phyloP scores from a whole-genome alignment of 169 alveolate species.

The Plasmodium berghei region DNA sequence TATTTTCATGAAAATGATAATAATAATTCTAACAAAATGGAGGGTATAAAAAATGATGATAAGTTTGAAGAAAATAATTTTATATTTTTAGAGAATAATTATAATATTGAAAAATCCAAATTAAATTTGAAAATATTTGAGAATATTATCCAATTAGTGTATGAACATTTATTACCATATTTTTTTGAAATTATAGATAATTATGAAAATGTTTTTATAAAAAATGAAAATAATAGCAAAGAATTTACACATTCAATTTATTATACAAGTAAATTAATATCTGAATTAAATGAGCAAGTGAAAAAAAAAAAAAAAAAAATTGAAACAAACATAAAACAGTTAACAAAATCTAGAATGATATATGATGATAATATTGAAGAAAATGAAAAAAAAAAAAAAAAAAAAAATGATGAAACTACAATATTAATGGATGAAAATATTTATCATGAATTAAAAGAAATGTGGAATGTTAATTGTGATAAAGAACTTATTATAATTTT shows the following conservation, averaged over 20 bases:
- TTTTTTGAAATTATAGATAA: conserved; percentile 27
- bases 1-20: background rate
- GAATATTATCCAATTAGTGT: conserved; percentile 11
- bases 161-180: conserved; percentile 17
- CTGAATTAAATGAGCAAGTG: background rate
- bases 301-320: background rate
- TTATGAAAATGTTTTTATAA: conserved; percentile 28
- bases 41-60: background rate
- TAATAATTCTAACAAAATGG: background rate
- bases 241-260: background rate
- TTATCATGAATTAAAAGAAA: background rate
- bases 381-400: conserved; percentile 12
- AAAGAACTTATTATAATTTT: conserved; percentile 13
- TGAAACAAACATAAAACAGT: background rate
- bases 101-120: background rate
- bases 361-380: background rate
- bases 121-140: conserved; percentile 3
- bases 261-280: background rate
- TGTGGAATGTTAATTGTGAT: conserved; percentile 11
- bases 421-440: background rate
- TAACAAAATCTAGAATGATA: background rate
- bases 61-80: background rate
- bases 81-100: background rate
- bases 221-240: too few relatives aligned
- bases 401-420: background rate